Base-by-base conservation (phyloP, 2,329 filamentous ascomycete species). In the Ascochyta pisi region DNA sequence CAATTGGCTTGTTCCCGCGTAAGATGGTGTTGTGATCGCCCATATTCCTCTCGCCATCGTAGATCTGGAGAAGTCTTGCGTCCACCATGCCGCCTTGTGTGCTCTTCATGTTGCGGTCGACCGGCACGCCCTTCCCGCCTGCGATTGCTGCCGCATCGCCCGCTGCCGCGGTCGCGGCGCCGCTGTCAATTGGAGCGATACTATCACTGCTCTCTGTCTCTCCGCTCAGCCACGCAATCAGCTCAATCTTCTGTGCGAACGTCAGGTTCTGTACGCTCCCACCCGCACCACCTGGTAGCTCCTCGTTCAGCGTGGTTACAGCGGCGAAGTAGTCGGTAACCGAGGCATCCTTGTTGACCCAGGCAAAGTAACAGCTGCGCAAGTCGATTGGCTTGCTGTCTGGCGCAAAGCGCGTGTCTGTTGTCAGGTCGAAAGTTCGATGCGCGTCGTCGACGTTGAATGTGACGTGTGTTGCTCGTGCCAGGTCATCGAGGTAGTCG, bases 331-430 rank as follows among this genome's bases (percentile, higher is more conserved):
- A 98, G 67, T 96, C 92, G 10, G 91, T 90, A 64, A 96, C 92
- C 50, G 89, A 87, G 51, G 89, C 87, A 79, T 98, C 94, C 76
- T 92, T 92, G 78, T 97, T 96, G 69, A 91, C 83, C 92, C 92
- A 99, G 52, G 92, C 92, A 73, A 98, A 96, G 81, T 94, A 97
- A 77, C 97, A 94, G 74, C 90, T 95, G 73, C 95, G 92, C 65
- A 99, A 82, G 73, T 97, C 91, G 68, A 96, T 88, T 4, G 89
- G 83, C 52, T 83, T 81, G 67, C 85, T 69, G 31, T 77, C 77
- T 19, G 91, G 93, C 58, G 90, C 84, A 80, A 98, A 98, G 67
- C 95, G 91, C 64, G 95, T 99, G 9, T 88, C 83, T 13, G 84
- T 83, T 46, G 85, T 86, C 63, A 96, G 84, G 1, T 89, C 82